These are phyloP conservation scores for Arthroderma sp. DNA, from an alignment of 2,329 filamentous ascomycete genomes.

Conservation along the genomic window DNA sequence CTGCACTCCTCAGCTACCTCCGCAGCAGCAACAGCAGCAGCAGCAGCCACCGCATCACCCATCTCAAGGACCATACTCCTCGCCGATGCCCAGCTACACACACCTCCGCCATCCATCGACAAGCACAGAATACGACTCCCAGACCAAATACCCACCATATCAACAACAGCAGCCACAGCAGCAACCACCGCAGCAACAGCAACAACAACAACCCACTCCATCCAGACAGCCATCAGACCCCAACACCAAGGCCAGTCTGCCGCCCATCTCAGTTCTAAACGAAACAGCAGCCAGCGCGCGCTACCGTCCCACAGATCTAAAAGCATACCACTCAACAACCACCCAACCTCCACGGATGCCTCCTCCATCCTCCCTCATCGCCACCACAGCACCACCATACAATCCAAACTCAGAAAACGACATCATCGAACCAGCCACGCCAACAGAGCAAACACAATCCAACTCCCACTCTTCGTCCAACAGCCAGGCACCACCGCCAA, in stretches of 20 bases:
- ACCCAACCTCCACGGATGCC: slow-evolving; percentile 9
- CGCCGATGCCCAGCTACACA: slow-evolving; percentile 26
- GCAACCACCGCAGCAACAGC: slow-evolving; percentile 8
- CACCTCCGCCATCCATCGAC: slow-evolving; percentile 25
- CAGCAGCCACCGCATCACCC: slow-evolving; percentile 37
- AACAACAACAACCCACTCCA: not conserved
- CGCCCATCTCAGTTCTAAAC: slow-evolving; percentile 19
- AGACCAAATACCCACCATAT: slow-evolving; percentile 22
- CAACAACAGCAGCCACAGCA: slow-evolving; percentile 3
- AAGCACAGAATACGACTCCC: slow-evolving; percentile 24
- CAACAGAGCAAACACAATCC: slow-evolving; percentile 16
- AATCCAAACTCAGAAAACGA: not conserved
- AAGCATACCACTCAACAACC: slow-evolving; percentile 27
- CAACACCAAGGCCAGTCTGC: slow-evolving; percentile 20
- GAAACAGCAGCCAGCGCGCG: slow-evolving; percentile 20
- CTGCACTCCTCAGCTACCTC: slow-evolving; percentile 28
- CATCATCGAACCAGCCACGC: not conserved
- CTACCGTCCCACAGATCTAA: slow-evolving; percentile 29
- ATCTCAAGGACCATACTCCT: slow-evolving; percentile 27
- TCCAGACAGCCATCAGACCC: not conserved
- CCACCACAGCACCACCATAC: slow-evolving; percentile 9
- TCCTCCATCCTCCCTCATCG: slow-evolving; percentile 13
- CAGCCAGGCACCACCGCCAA: slow-evolving; percentile 11
- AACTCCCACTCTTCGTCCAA: slow-evolving; percentile 16
- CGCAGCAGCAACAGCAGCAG: not conserved